Evolutionary conservation across 306 rosid species (phyloP).

Genomic region (Vigna hirtella): DNA sequence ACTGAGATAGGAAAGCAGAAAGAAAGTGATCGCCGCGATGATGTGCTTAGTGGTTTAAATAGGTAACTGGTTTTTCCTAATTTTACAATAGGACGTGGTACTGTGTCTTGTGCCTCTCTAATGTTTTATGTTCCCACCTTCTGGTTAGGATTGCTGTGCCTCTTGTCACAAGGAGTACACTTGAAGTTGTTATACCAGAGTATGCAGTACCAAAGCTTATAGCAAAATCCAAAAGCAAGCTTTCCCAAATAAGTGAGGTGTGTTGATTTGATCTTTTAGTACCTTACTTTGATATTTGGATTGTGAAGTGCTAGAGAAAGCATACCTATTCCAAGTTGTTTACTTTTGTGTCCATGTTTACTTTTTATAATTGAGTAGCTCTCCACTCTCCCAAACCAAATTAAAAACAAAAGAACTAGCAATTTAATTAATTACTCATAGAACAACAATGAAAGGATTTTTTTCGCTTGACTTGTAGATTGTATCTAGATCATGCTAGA

Average conservation of each 20-base stretch:
- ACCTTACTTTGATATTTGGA: conserved; percentile 26
- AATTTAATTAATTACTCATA: conserved; percentile 18
- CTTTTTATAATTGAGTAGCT: neutral
- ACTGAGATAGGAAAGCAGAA: conserved; percentile 64
- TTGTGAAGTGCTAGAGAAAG: conserved; percentile 23
- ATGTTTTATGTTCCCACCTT: conserved; percentile 16
- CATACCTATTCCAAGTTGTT: conserved; percentile 23
- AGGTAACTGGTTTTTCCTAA: conserved; percentile 58
- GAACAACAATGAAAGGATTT: conserved; percentile 13
- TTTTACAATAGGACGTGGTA: conserved; percentile 26
- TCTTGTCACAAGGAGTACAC: conserved; percentile 92
- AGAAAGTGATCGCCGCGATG: conserved; percentile 80
- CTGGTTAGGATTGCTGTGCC: conserved; percentile 74
- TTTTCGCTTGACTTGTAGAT: neutral
- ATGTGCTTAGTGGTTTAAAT: conserved; percentile 66
- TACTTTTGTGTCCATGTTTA: conserved; percentile 9
- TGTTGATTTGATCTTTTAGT: conserved; percentile 37
- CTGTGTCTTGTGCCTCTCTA: neutral
- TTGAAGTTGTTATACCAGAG: conserved; percentile 94
- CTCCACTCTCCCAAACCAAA: neutral
- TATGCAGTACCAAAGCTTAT: conserved; percentile 89
- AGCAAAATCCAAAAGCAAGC: conserved; percentile 92
- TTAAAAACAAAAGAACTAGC: neutral
- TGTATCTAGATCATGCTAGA: neutral
- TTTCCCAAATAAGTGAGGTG: conserved; percentile 95